These are phyloP conservation scores for Trichosporon asahii DNA, from an alignment of 1,284 basidiomycete species.

Conservation along the genomic window DNA sequence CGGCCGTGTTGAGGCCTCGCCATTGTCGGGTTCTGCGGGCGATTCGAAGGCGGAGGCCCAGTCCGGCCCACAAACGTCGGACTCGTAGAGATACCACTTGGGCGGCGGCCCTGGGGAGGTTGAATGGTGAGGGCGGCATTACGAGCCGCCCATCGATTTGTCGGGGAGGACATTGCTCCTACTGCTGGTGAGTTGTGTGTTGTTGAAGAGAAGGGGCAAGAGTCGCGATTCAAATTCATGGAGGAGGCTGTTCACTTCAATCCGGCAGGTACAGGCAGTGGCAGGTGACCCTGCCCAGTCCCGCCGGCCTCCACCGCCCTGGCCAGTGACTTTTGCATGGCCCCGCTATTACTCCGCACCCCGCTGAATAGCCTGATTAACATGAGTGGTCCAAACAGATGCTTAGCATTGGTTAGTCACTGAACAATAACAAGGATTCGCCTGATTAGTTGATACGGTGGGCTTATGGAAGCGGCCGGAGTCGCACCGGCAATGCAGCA, in stretches of 20 bases:
- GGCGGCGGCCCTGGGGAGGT: background rate
- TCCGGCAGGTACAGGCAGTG: background rate
- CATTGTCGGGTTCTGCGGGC: background rate
- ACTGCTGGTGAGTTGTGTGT: background rate
- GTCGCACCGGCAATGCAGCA: background rate
- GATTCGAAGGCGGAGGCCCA: background rate
- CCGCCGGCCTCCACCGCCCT: background rate
- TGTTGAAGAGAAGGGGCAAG: background rate
- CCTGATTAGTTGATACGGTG: background rate
- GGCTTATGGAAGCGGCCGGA: background rate
- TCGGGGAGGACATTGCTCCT: background rate
- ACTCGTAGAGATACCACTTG: background rate
- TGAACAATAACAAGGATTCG: background rate
- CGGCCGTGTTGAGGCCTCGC: background rate
- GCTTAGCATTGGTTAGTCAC: background rate
- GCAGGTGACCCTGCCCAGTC: background rate
- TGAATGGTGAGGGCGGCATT: background rate
- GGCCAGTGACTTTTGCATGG: background rate
- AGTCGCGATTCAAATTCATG: background rate
- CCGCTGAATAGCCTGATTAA: background rate
- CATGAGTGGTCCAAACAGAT: background rate
- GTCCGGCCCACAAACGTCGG: background rate
- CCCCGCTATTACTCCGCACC: slow-evolving; percentile 2
- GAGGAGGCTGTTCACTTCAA: background rate
- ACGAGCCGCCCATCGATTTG: slow-evolving; percentile 2